Evolutionary conservation across 208 protist species (phyloP).

Genomic region (Balamuthia mandrillaris): DNA sequence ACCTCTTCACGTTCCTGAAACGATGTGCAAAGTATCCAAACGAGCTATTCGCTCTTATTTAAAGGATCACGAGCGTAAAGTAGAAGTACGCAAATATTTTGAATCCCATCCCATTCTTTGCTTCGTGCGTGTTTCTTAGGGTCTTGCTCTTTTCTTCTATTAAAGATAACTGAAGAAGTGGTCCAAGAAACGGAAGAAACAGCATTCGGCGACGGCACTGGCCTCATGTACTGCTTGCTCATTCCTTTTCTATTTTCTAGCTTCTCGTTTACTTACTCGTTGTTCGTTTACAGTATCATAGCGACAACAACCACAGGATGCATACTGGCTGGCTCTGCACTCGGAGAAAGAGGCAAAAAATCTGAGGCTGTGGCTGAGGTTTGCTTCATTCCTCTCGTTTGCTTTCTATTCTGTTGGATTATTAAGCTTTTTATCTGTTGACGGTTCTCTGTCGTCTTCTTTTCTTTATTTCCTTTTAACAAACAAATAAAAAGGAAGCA

Average conservation of each 20-base stretch:
- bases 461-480: background rate
- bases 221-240: too few relatives aligned
- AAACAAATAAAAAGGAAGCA: constrained; percentile 31
- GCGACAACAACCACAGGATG: constrained; percentile 54
- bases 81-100: too few relatives aligned
- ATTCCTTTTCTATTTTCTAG: too few relatives aligned
- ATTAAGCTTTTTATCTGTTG: background rate
- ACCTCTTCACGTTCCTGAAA: too few relatives aligned
- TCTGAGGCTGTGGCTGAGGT: too few relatives aligned
- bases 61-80: too few relatives aligned
- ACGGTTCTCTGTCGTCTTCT: background rate
- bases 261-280: too few relatives aligned
- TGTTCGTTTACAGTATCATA: too few relatives aligned
- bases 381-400: background rate
- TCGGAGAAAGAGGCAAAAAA: constrained; percentile 41
- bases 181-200: background rate
- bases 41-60: too few relatives aligned
- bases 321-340: constrained; percentile 33
- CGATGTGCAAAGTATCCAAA: too few relatives aligned
- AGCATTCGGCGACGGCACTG: background rate
- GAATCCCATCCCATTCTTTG: too few relatives aligned
- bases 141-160: background rate
- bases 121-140: background rate
- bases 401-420: background rate
- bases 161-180: background rate